Evolutionary conservation across 2,329 filamentous ascomycete genomes (phyloP).

Genomic region (Colletotrichum filicis): DNA sequence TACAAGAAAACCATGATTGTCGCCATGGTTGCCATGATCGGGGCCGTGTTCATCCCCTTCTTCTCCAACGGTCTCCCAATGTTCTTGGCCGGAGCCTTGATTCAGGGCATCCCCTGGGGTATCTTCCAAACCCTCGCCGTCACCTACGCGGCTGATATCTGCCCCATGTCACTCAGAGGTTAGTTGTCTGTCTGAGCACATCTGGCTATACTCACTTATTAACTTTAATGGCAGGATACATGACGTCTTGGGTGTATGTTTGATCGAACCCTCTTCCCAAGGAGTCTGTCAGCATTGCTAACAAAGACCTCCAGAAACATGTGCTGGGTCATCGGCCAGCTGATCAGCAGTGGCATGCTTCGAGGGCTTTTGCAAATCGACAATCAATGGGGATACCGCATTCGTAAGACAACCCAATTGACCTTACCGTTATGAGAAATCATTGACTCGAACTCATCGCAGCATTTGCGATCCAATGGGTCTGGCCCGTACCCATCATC

Average conservation of each 20-base stretch:
- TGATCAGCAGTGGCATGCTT: slow-evolving; percentile 50
- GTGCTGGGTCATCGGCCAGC: slow-evolving; percentile 54
- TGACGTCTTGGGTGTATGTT: slow-evolving; percentile 43
- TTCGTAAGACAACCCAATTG: slow-evolving; percentile 36
- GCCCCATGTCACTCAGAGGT: slow-evolving; percentile 47
- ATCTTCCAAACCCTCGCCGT: slow-evolving; percentile 48
- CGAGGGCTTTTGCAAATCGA: slow-evolving; percentile 43
- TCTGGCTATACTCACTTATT: slow-evolving; percentile 33
- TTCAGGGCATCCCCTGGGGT: slow-evolving; percentile 49
- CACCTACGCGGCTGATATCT: slow-evolving; percentile 51
- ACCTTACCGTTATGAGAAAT: too few relatives aligned
- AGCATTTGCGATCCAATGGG: slow-evolving; percentile 47
- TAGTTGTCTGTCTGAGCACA: slow-evolving; percentile 50
- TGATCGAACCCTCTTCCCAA: not conserved
- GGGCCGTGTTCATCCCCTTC: slow-evolving; percentile 59
- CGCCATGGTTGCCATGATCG: slow-evolving; percentile 49
- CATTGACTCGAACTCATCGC: not conserved
- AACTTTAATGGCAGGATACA: not conserved
- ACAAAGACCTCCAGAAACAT: slow-evolving; percentile 42
- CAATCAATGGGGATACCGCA: slow-evolving; percentile 56
- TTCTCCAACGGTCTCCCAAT: slow-evolving; percentile 53
- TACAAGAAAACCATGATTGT: slow-evolving; percentile 56
- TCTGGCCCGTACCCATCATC: slow-evolving; percentile 37
- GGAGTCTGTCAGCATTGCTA: slow-evolving; percentile 37
- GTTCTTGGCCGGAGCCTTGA: slow-evolving; percentile 52